These are phyloP conservation scores for Pleurotus cornucopiae DNA, from an alignment of 768 basidiomycete genomes.

Conservation along the genomic window DNA sequence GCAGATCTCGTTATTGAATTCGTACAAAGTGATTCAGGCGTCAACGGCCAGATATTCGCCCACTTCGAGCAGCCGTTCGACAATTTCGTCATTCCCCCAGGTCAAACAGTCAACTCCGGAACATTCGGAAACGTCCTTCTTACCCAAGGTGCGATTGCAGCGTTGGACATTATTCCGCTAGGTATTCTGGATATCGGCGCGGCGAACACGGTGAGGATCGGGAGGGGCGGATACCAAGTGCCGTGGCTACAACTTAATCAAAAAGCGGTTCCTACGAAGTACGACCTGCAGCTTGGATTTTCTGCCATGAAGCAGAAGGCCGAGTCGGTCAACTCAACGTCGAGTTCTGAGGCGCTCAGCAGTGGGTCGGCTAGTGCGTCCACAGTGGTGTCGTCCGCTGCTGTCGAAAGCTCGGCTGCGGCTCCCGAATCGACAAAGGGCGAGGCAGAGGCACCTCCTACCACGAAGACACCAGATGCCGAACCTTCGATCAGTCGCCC, in stretches of 20 bases:
- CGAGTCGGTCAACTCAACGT: constrained; percentile 13
- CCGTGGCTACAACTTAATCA: constrained; percentile 65
- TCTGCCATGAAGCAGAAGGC: constrained; percentile 18
- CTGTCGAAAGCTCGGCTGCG: background rate
- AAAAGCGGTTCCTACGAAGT: constrained; percentile 46
- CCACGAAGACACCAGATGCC: background rate
- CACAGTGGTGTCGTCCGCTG: background rate
- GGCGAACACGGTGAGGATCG: constrained; percentile 43
- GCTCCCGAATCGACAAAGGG: background rate
- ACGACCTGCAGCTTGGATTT: constrained; percentile 26
- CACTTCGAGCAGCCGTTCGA: constrained; percentile 53
- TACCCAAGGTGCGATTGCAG: constrained; percentile 50
- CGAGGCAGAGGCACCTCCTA: background rate
- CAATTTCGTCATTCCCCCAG: constrained; percentile 52
- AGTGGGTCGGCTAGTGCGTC: constrained; percentile 2
- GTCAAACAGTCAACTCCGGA: constrained; percentile 59
- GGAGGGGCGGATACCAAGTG: constrained; percentile 51
- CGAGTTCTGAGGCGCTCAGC: background rate
- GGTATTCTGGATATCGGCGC: constrained; percentile 50
- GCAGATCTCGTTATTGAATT: constrained; percentile 53
- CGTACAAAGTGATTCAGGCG: constrained; percentile 50
- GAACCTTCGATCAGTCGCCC: background rate
- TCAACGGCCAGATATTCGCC: constrained; percentile 52
- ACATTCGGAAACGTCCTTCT: constrained; percentile 52
- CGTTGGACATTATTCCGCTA: constrained; percentile 54